Conservation (phyloP, 306 rosid species). For the Pueraria montana region DNA sequence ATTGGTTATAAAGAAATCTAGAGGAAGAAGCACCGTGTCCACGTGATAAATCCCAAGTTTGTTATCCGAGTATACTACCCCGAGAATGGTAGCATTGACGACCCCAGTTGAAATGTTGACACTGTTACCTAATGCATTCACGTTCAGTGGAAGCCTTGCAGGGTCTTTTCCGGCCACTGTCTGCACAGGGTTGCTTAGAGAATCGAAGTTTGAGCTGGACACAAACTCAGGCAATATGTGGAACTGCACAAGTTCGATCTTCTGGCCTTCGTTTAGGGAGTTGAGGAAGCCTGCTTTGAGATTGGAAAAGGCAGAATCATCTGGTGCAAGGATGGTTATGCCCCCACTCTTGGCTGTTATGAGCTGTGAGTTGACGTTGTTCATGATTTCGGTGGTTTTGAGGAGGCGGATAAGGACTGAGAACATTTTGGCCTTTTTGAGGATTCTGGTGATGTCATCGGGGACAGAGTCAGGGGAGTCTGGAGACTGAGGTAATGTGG, state of each 20-base stretch:
- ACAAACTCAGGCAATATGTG: conserved; percentile 44
- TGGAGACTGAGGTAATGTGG: not conserved
- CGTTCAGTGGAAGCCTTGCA: conserved; percentile 49
- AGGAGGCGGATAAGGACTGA: too few species aligned
- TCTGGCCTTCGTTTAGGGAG: conserved; percentile 38
- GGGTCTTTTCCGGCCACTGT: conserved; percentile 42
- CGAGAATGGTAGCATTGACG: conserved; percentile 61
- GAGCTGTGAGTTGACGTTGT: conserved; percentile 55
- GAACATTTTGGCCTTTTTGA: too few species aligned
- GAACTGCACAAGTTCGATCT: conserved; percentile 45
- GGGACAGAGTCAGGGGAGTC: conserved; percentile 42
- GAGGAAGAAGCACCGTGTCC: conserved; percentile 72
- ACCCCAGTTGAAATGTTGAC: conserved; percentile 73
- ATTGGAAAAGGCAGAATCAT: conserved; percentile 38
- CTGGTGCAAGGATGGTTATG: conserved; percentile 51
- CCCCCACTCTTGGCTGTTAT: conserved; percentile 50
- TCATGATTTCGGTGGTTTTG: conserved; percentile 28
- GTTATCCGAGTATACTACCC: conserved; percentile 60
- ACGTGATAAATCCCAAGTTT: conserved; percentile 65
- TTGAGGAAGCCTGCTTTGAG: conserved; percentile 51
- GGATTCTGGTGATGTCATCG: conserved; percentile 30
- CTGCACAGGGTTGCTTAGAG: conserved; percentile 51
- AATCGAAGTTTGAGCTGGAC: conserved; percentile 44
- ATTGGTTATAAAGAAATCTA: conserved; percentile 58
- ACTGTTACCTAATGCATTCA: conserved; percentile 58